Conservation (phyloP, 805 yeast species). For the Spathaspora sp. region DNA sequence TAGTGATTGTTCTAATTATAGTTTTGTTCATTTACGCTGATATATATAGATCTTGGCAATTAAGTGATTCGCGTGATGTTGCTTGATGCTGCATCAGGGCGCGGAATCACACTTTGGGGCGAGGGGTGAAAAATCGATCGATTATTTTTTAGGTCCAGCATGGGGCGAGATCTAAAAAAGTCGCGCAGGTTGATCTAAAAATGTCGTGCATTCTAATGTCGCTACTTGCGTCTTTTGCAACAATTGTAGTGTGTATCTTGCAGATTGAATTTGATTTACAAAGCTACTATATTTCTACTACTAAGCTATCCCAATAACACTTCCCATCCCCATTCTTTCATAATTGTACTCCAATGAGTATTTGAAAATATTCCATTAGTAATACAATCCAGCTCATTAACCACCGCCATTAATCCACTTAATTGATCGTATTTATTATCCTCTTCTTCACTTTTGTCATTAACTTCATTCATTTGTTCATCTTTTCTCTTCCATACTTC, state of each 20-base stretch:
- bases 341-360: slow-evolving; percentile 65
- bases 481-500: slow-evolving; percentile 72
- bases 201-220: too few species aligned
- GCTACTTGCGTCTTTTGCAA: too few species aligned
- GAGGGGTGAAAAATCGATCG: background rate
- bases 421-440: slow-evolving; percentile 23
- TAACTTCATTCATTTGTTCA: slow-evolving; percentile 47
- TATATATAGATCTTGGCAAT: background rate
- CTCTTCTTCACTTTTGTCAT: slow-evolving; percentile 11
- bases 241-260: too few species aligned
- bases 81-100: background rate
- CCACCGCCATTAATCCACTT: slow-evolving; percentile 39
- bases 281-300: background rate
- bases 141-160: background rate
- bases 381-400: slow-evolving; percentile 18
- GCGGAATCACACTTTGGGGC: background rate
- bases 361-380: slow-evolving; percentile 39
- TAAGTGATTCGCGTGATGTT: too few species aligned
- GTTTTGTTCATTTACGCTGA: background rate
- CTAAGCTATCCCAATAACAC: slow-evolving; percentile 49
- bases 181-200: too few species aligned
- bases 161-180: too few species aligned
- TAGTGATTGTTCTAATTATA: background rate
- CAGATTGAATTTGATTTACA: too few species aligned
- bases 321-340: slow-evolving; percentile 79